Evolutionary conservation across 2,329 filamentous ascomycete species (phyloP).

Genomic region (Aureobasidium subglaciale): DNA sequence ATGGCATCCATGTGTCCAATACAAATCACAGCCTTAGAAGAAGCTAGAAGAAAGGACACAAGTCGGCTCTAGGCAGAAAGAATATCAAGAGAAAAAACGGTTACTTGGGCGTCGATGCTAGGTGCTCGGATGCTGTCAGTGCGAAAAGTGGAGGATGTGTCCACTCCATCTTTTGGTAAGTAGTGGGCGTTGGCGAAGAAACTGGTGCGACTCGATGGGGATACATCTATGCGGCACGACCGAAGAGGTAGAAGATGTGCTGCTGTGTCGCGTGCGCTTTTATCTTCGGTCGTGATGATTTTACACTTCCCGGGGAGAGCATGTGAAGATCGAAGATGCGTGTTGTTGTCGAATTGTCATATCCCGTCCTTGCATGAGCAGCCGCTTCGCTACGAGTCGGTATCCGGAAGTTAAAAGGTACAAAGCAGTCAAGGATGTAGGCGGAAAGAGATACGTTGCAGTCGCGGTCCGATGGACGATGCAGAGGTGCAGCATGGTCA

Average conservation of each 20-base stretch:
- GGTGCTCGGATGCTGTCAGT: neutral
- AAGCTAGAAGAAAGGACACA: neutral
- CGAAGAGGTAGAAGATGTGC: neutral
- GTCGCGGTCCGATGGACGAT: neutral
- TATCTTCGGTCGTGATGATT: neutral
- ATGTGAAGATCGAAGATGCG: neutral
- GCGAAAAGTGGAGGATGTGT: slow-evolving; percentile 2
- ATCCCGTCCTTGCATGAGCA: neutral
- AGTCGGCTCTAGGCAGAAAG: neutral
- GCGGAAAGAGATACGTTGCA: neutral
- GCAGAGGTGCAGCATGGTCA: neutral
- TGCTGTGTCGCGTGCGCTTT: neutral
- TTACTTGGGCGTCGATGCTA: neutral
- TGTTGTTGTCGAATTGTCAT: neutral
- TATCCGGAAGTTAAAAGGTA: neutral
- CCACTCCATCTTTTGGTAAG: neutral
- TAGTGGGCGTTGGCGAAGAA: neutral
- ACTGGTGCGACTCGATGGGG: neutral
- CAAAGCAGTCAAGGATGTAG: neutral
- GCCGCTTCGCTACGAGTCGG: neutral
- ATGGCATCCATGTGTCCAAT: neutral
- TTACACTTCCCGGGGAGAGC: neutral
- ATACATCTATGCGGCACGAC: neutral
- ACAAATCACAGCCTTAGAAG: neutral
- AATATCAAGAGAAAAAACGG: neutral